Evolutionary conservation across 805 yeast genomes (phyloP).

Genomic region (Nakazawaea pomicola): DNA sequence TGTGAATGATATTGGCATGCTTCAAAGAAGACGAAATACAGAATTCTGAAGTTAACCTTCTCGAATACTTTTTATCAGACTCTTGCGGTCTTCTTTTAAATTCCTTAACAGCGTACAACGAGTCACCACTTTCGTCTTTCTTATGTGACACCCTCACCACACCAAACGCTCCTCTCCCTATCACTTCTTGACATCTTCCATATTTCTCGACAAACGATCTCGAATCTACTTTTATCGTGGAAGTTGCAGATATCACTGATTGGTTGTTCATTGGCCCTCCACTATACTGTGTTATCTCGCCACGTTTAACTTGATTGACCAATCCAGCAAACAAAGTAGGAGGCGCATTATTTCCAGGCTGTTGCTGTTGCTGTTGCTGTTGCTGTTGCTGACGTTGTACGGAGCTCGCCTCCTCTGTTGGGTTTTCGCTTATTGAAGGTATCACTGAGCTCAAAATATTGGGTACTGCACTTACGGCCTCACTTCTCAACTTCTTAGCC

Average conservation of each 20-base stretch:
- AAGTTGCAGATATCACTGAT: slow-evolving; percentile 13
- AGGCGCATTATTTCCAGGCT: slow-evolving; percentile 34
- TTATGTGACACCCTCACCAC: slow-evolving; percentile 87
- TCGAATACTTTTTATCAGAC: slow-evolving; percentile 59
- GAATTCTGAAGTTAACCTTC: slow-evolving; percentile 75
- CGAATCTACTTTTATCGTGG: slow-evolving; percentile 27
- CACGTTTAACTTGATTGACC: slow-evolving; percentile 48
- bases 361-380: slow-evolving; percentile 13
- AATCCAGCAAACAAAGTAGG: slow-evolving; percentile 71
- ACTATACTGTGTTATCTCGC: slow-evolving; percentile 26
- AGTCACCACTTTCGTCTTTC: slow-evolving; percentile 39
- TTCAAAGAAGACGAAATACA: slow-evolving; percentile 75
- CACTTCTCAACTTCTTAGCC: slow-evolving; percentile 63
- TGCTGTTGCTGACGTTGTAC: slow-evolving; percentile 12
- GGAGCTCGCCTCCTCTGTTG: too few species aligned
- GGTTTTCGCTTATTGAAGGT: slow-evolving; percentile 11
- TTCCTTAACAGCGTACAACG: slow-evolving; percentile 81
- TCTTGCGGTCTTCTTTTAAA: slow-evolving; percentile 62
- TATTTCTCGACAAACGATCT: slow-evolving; percentile 79
- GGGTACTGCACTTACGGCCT: slow-evolving; percentile 56
- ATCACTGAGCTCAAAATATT: slow-evolving; percentile 13
- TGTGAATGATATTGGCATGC: slow-evolving; percentile 72
- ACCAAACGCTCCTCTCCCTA: slow-evolving; percentile 94
- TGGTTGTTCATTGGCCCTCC: slow-evolving; percentile 13
- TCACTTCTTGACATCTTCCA: slow-evolving; percentile 91